phyloP scores from a whole-genome alignment of 352 stramenopile genomes.

The Achlya hypogyna region DNA sequence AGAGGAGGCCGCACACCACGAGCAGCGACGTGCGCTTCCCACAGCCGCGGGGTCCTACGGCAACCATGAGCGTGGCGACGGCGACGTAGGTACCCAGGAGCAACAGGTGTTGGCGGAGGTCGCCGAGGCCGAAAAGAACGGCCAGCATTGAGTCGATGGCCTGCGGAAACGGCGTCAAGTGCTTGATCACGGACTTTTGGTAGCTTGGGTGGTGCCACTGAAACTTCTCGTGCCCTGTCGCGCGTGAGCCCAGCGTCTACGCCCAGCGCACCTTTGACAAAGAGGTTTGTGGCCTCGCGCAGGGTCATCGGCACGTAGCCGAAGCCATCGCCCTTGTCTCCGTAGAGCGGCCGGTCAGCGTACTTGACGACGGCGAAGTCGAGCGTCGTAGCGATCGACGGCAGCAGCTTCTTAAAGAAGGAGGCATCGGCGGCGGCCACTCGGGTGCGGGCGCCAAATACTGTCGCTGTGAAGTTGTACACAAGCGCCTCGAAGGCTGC shows the following conservation, averaged over 20 bases:
- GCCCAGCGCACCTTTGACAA: conserved; percentile 22
- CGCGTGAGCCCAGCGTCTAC: not conserved
- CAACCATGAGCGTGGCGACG: not conserved
- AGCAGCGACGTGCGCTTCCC: conserved; percentile 8
- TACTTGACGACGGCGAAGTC: conserved; percentile 24
- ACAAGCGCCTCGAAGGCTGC: not conserved
- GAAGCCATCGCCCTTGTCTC: conserved; percentile 35
- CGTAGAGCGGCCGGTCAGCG: conserved; percentile 24
- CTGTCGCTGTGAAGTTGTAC: not conserved
- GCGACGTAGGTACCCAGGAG: not conserved
- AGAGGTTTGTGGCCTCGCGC: conserved; percentile 28
- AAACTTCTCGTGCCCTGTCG: conserved; percentile 41
- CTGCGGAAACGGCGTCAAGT: conserved; percentile 8
- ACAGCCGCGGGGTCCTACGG: conserved; percentile 1
- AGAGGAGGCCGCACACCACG: conserved; percentile 10
- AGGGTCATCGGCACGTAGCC: conserved; percentile 31
- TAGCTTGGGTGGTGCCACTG: conserved; percentile 46
- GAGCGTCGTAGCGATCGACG: conserved; percentile 28
- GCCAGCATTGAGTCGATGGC: not conserved
- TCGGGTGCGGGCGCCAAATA: not conserved
- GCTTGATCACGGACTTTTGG: not conserved
- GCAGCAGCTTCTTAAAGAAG: not conserved
- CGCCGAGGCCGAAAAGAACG: not conserved
- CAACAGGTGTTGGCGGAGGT: conserved; percentile 1
- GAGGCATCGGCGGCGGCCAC: not conserved